Base-by-base conservation (phyloP, 2,329 filamentous ascomycete genomes). In the Lasiodiplodia gonubiensis region DNA sequence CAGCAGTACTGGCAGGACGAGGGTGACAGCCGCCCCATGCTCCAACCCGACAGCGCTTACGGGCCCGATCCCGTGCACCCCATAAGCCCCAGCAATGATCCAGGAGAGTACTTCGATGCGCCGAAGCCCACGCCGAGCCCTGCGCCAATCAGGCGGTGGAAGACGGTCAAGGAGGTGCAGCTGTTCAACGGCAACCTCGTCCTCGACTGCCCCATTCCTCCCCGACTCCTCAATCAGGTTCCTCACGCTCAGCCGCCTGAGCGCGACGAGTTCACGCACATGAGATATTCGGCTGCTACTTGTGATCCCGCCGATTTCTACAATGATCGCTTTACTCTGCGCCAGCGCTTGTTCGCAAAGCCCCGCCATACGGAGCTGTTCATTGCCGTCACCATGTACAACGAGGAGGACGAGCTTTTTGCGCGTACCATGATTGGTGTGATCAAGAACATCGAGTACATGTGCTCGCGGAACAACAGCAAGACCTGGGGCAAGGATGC, bases 401-500 rank as follows among this genome's bases (percentile, higher is more conserved):
- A 99, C 76, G 95, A 99, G 76, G 94, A 99, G 78, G 95, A 99
- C 74, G 90, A 98, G 71, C 84, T 97, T 68, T 97, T 99, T 77
- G 93, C 95, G 27, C 89, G 95, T 51, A 98, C 95, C 4, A 92
- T 99, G 92, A 92, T 90, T 60, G 95, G 95, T 79, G 93, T 99
- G 5, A 94, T 98, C 85, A 98, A 99, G 83, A 99, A 99, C 79
- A 92, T 99, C 72, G 94, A 97, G 79, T 94, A 94, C 84, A 97
- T 99, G 92, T 97, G 95, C 80, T 93, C 92, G 69, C 88, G 94
- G 60, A 93, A 90, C 54, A 93, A 91, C 77, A 97, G 93, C 81
- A 97, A 97, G 82, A 98, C 94, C 0, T 99, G 95, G 95, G 95
- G 95, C 71, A 95, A 96, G 79, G 93, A 97, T 74, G 94, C 94